Conservation (phyloP, 2,329 filamentous ascomycete species). For the Calonectria pseudoreteaudii region DNA sequence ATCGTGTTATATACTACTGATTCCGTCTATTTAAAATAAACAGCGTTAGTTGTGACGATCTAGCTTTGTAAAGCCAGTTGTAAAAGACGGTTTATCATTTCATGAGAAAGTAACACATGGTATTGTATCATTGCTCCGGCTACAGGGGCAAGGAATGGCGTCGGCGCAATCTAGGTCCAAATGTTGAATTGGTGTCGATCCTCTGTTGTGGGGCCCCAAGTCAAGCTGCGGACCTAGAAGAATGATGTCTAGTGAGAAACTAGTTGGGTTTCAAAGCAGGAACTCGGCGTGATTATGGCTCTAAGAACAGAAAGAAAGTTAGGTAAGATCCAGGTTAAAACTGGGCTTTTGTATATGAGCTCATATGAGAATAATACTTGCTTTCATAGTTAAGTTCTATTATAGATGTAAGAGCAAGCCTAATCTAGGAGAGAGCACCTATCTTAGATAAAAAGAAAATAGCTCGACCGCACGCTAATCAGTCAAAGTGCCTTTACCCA, state of each 20-base stretch:
- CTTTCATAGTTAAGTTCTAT: background rate
- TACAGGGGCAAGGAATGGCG: background rate
- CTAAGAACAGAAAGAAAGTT: background rate
- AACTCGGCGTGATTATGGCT: background rate
- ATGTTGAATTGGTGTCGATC: background rate
- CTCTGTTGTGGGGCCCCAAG: background rate
- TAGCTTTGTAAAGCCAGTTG: background rate
- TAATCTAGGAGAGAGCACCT: background rate
- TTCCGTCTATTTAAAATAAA: background rate
- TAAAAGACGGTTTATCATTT: background rate
- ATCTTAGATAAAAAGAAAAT: background rate
- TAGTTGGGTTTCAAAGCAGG: background rate
- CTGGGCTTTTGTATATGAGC: background rate
- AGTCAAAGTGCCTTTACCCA: background rate
- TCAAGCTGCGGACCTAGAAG: background rate
- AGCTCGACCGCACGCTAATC: background rate
- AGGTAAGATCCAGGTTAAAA: background rate
- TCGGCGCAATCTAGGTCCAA: background rate
- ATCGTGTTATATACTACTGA: background rate
- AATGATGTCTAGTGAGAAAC: background rate
- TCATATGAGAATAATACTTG: background rate
- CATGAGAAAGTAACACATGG: background rate
- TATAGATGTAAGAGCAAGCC: no score
- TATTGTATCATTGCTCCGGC: background rate
- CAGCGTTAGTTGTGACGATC: background rate